Percentiles rank a stretch among this genome's conserved stretches.
phyloP scores from a whole-genome alignment of 768 basidiomycete genomes.

The Ephemerocybe angulata region DNA sequence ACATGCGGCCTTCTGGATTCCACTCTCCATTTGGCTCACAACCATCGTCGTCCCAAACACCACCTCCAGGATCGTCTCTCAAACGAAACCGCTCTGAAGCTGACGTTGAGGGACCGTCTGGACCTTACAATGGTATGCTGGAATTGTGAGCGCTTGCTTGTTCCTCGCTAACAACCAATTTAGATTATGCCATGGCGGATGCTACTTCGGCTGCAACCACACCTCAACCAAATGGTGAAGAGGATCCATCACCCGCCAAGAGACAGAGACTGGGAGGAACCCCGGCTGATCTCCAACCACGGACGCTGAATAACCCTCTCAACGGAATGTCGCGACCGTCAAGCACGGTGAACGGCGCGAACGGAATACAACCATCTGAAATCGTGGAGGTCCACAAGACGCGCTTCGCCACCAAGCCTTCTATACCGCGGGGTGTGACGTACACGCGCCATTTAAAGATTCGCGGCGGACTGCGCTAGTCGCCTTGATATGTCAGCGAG shows the following conservation, averaged over 20 bases:
- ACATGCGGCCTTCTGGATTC: conserved; percentile 45
- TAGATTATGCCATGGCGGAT: conserved; percentile 46
- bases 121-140: conserved; percentile 19
- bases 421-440: conserved; percentile 51
- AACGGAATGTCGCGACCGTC: conserved; percentile 41
- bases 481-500: conserved; percentile 62
- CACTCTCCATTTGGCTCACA: conserved; percentile 46
- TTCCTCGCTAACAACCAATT: no score
- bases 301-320: conserved; percentile 18
- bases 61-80: conserved; percentile 42
- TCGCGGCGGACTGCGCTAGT: conserved; percentile 60
- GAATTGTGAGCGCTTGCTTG: no score
- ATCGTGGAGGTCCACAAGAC: conserved; percentile 39
- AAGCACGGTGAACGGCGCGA: conserved; percentile 37
- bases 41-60: conserved; percentile 43
- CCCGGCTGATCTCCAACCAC: conserved; percentile 26
- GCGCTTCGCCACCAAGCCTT: conserved; percentile 69
- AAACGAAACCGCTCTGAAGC: conserved; percentile 46
- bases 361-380: conserved; percentile 45
- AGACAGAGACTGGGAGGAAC: conserved; percentile 58
- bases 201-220: conserved; percentile 50
- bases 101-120: conserved; percentile 44
- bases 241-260: conserved; percentile 68
- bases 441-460: conserved; percentile 48
- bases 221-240: conserved; percentile 51